Conservation (phyloP, 768 basidiomycete genomes). For the Lentinus tigrinus region DNA sequence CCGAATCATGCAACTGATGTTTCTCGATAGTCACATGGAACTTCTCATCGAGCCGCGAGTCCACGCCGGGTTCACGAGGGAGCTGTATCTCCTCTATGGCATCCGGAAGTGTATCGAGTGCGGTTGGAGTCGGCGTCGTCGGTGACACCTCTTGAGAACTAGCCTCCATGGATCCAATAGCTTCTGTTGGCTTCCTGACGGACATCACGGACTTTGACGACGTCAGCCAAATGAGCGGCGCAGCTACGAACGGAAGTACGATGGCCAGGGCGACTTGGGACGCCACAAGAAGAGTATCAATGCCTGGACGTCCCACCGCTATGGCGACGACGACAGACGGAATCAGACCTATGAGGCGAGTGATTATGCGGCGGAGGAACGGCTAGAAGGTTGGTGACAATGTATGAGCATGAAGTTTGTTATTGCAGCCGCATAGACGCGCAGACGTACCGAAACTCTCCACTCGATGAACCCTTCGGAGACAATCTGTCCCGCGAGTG, state of each 20-base stretch:
- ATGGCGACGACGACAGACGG: slow-evolving; percentile 82
- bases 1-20: neutral
- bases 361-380: slow-evolving; percentile 71
- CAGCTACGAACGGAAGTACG: slow-evolving; percentile 77
- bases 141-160: neutral
- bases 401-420: neutral
- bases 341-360: slow-evolving; percentile 77
- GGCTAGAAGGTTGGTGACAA: slow-evolving; percentile 42
- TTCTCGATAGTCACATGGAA: slow-evolving; percentile 11
- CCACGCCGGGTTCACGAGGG: slow-evolving; percentile 25
- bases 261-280: slow-evolving; percentile 85
- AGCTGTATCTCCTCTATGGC: neutral
- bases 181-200: slow-evolving; percentile 33
- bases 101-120: neutral
- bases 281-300: slow-evolving; percentile 74
- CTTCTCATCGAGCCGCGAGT: neutral
- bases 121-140: neutral
- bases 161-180: neutral
- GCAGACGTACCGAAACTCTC: slow-evolving; percentile 63
- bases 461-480: slow-evolving; percentile 89
- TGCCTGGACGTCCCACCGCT: slow-evolving; percentile 66
- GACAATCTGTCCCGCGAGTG: slow-evolving; percentile 86
- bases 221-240: slow-evolving; percentile 77
- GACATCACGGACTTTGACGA: slow-evolving; percentile 68
- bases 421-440: slow-evolving; percentile 22